These are phyloP conservation scores for Daedaleopsis nitida DNA, from an alignment of 768 basidiomycete species.

Conservation along the genomic window DNA sequence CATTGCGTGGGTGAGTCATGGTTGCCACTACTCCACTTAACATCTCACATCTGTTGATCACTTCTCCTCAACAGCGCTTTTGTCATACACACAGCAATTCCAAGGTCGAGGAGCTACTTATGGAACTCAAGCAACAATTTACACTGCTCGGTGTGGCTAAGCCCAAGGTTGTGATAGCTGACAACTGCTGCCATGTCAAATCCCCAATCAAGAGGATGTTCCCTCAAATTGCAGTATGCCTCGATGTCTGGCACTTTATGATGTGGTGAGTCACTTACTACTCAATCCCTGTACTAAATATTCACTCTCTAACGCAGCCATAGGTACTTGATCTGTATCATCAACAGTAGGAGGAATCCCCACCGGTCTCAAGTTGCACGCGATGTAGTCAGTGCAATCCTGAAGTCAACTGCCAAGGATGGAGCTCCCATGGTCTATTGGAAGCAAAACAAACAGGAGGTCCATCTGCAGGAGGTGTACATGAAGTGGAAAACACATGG, in stretches of 20 bases:
- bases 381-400: not conserved
- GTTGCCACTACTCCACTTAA: too few relatives aligned
- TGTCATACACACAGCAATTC: conserved; percentile 15
- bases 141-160: not conserved
- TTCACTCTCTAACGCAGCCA: too few relatives aligned
- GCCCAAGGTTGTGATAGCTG: conserved; percentile 19
- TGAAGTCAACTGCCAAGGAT: not conserved
- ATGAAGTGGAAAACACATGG: conserved; percentile 2
- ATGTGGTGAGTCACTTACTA: conserved; percentile 20
- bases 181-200: conserved; percentile 28
- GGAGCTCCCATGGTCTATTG: conserved; percentile 22
- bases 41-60: too few relatives aligned
- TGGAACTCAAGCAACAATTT: conserved; percentile 7
- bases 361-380: not conserved
- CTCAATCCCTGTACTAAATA: too few relatives aligned
- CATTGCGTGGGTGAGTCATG: too few relatives aligned
- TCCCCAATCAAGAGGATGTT: conserved; percentile 9
- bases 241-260: conserved; percentile 27
- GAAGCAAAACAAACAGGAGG: conserved; percentile 21
- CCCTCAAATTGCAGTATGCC: not conserved
- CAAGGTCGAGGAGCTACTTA: conserved; percentile 18
- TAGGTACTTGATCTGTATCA: not conserved
- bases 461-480: conserved; percentile 10
- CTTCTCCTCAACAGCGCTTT: conserved; percentile 8
- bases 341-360: not conserved